Evolutionary conservation across 1,284 basidiomycete species (phyloP).

Genomic region (Malassezia brasiliensis): DNA sequence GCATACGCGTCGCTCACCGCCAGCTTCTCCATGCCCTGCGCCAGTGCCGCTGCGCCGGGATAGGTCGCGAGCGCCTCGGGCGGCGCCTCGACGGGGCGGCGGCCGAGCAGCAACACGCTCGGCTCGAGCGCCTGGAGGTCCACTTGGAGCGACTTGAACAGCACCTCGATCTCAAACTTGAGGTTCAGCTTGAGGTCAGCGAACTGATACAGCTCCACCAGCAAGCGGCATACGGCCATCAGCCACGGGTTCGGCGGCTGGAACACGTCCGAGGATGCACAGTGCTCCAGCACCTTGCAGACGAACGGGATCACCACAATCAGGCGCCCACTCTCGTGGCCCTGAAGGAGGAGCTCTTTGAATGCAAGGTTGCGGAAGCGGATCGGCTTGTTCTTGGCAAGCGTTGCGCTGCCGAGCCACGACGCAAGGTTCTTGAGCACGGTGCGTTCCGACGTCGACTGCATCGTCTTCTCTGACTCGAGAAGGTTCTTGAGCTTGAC

Average conservation of each 20-base stretch:
- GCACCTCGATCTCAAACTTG: conserved; percentile 96
- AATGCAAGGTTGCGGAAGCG: conserved; percentile 85
- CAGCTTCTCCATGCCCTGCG: conserved; percentile 33
- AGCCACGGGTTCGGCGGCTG: conserved; percentile 95
- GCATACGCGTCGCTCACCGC: conserved; percentile 28
- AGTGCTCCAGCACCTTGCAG: conserved; percentile 90
- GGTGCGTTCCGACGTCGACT: conserved; percentile 69
- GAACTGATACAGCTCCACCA: conserved; percentile 91
- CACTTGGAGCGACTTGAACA: conserved; percentile 83
- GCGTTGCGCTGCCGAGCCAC: conserved; percentile 88
- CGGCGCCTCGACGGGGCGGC: conserved; percentile 49
- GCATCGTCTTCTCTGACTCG: conserved; percentile 83
- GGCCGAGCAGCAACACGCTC: conserved; percentile 65
- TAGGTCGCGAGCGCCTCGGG: conserved; percentile 5
- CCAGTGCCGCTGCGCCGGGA: conserved; percentile 16
- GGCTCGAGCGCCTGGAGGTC: conserved; percentile 79
- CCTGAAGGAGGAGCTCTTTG: conserved; percentile 91
- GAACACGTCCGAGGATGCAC: conserved; percentile 80
- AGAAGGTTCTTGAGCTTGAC: conserved; percentile 67
- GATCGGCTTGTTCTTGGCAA: conserved; percentile 84
- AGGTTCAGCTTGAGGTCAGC: conserved; percentile 92
- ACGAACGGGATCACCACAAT: conserved; percentile 96
- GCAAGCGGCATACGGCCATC: conserved; percentile 81
- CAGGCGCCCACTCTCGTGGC: conserved; percentile 81
- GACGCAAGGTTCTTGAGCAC: conserved; percentile 86